A percentile compares a stretch with the other conserved stretches of the same genome.
These are phyloP conservation scores for Allomyces macrogynus DNA, from an alignment of 192 early-diverging fungal species.

Conservation along the genomic window DNA sequence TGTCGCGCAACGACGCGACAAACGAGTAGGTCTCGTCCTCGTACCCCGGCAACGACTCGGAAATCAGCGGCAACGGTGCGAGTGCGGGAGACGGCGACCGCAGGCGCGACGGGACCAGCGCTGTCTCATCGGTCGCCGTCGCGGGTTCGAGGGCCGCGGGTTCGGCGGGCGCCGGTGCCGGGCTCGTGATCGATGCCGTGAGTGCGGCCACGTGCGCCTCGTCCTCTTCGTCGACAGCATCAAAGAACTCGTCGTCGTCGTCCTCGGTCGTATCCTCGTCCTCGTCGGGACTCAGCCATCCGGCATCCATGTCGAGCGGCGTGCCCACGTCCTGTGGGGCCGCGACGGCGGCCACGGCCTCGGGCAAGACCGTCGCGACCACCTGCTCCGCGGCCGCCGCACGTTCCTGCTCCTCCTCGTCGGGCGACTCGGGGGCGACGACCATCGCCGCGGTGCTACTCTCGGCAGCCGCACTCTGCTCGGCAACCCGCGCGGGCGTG, in stretches of 20 bases:
- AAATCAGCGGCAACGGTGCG: background rate
- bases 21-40: background rate
- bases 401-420: background rate
- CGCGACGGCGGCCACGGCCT: background rate
- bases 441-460: too few relatives aligned
- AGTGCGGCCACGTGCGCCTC: background rate
- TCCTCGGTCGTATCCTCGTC: conserved; percentile 6
- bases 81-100: background rate
- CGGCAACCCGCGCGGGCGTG: background rate
- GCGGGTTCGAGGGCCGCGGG: background rate
- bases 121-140: background rate
- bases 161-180: background rate
- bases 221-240: conserved; percentile 9
- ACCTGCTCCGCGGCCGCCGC: background rate
- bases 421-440: background rate
- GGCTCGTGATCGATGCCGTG: background rate
- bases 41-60: background rate
- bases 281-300: background rate
- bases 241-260: conserved; percentile 20
- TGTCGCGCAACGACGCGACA: conserved; percentile 10
- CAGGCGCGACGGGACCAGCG: background rate
- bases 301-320: background rate
- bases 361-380: background rate
- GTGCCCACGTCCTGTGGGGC: background rate
- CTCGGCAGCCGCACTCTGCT: too few relatives aligned